phyloP scores from a whole-genome alignment of 495 filamentous ascomycete genomes.

The Parachaetomium inaequale region DNA sequence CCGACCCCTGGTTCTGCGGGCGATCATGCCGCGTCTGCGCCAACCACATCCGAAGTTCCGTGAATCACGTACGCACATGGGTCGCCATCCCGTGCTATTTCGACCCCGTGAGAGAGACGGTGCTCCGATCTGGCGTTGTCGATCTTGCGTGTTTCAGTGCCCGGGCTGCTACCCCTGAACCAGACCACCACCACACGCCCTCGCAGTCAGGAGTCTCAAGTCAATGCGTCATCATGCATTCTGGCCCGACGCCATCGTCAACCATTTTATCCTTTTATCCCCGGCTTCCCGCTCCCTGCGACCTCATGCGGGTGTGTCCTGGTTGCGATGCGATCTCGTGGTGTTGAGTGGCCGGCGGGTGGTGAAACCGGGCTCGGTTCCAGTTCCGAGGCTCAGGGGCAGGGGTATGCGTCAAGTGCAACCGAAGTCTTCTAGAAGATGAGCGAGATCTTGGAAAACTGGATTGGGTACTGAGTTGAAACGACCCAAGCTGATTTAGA shows the following conservation, averaged over 20 bases:
- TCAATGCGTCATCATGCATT: conserved; percentile 8
- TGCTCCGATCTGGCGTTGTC: neutral
- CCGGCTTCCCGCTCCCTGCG: neutral
- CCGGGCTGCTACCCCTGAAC: conserved; percentile 1
- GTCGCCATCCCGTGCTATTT: neutral
- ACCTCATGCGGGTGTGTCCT: neutral
- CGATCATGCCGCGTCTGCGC: neutral
- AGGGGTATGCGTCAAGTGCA: neutral
- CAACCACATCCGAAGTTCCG: neutral
- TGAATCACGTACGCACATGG: neutral
- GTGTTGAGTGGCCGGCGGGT: neutral
- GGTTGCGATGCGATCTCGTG: neutral
- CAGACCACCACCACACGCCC: neutral
- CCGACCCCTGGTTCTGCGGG: neutral
- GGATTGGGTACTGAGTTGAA: neutral
- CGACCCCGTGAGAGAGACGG: too few relatives aligned
- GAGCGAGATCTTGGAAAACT: neutral
- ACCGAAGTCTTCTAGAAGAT: neutral
- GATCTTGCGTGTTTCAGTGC: conserved; percentile 12
- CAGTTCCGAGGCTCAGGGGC: neutral
- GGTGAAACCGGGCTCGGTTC: neutral
- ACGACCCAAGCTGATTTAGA: neutral
- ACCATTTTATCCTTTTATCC: too few relatives aligned
- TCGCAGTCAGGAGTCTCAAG: neutral
- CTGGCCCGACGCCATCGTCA: too few relatives aligned